These are phyloP conservation scores for Hypoxylon sp. DNA, from an alignment of 2,329 filamentous ascomycete genomes.

Conservation along the genomic window DNA sequence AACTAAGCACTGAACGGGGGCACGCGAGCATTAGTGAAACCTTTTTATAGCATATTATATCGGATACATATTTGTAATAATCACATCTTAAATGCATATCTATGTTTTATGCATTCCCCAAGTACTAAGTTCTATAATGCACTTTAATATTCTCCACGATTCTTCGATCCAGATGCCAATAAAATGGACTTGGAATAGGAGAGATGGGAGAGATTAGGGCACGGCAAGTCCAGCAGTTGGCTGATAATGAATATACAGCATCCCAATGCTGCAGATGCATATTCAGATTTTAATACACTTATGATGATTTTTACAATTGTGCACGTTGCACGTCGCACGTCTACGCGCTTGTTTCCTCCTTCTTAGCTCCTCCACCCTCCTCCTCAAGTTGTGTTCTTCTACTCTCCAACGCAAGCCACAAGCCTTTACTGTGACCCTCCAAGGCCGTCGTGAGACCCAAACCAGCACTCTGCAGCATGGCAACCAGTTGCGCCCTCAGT, in stretches of 20 bases:
- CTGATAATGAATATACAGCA: constrained; percentile 4
- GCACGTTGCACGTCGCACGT: constrained; percentile 13
- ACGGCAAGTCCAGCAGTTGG: not conserved
- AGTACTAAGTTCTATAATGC: not conserved
- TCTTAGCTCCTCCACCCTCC: constrained; percentile 62
- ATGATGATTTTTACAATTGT: constrained; percentile 23
- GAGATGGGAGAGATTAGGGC: not conserved
- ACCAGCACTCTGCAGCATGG: constrained; percentile 84
- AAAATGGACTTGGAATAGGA: not conserved
- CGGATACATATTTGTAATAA: too few relatives aligned
- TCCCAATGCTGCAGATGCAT: constrained; percentile 5
- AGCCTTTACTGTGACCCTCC: constrained; percentile 82
- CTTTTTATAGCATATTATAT: not conserved
- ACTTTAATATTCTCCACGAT: not conserved
- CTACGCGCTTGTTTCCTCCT: constrained; percentile 48
- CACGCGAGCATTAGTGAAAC: constrained; percentile 18
- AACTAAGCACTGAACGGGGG: constrained; percentile 13
- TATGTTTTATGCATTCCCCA: not conserved
- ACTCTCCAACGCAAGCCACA: constrained; percentile 92
- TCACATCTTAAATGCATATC: not conserved
- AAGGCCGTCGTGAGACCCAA: constrained; percentile 82
- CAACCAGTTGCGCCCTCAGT: constrained; percentile 84
- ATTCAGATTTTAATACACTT: constrained; percentile 20
- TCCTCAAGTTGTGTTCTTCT: constrained; percentile 86
- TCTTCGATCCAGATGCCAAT: not conserved